A percentile compares a stretch with the other conserved stretches of the same genome.
phyloP scores from a whole-genome alignment of 2,329 filamentous ascomycete genomes.

The Neonectria neomacrospora region DNA sequence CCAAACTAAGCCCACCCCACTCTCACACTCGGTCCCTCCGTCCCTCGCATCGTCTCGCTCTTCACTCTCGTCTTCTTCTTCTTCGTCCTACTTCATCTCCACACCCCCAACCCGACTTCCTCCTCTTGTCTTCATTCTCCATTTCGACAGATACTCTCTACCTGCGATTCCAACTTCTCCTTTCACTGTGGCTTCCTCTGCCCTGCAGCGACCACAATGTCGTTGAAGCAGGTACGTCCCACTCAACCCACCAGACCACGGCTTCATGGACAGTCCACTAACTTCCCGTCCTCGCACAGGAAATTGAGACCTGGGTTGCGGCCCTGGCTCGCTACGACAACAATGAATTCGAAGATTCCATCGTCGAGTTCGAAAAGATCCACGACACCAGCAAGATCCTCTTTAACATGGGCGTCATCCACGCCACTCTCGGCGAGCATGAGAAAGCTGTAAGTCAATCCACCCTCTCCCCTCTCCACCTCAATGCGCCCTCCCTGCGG shows the following conservation, averaged over 20 bases:
- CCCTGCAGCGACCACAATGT: constrained; percentile 58
- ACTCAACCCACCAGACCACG: background rate
- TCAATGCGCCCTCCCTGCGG: background rate
- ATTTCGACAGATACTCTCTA: constrained; percentile 17
- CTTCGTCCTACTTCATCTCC: constrained; percentile 31
- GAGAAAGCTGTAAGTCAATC: constrained; percentile 82
- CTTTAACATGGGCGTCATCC: constrained; percentile 98
- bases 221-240: constrained; percentile 67
- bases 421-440: constrained; percentile 95
- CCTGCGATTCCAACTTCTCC: constrained; percentile 2
- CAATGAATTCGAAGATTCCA: constrained; percentile 93
- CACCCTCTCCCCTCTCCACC: background rate
- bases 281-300: constrained; percentile 62
- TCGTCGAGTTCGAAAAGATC: constrained; percentile 86
- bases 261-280: constrained; percentile 29
- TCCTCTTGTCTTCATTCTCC: constrained; percentile 22
- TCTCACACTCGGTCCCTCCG: constrained; percentile 16
- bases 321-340: constrained; percentile 94
- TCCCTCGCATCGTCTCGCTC: constrained; percentile 34
- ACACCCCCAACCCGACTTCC: constrained; percentile 28
- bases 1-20: constrained; percentile 24
- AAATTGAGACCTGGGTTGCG: constrained; percentile 98
- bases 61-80: constrained; percentile 23
- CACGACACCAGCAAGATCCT: constrained; percentile 97
- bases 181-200: constrained; percentile 36